These are phyloP conservation scores for Epichloe uncinata DNA, from an alignment of 2,329 filamentous ascomycete species.

Conservation along the genomic window DNA sequence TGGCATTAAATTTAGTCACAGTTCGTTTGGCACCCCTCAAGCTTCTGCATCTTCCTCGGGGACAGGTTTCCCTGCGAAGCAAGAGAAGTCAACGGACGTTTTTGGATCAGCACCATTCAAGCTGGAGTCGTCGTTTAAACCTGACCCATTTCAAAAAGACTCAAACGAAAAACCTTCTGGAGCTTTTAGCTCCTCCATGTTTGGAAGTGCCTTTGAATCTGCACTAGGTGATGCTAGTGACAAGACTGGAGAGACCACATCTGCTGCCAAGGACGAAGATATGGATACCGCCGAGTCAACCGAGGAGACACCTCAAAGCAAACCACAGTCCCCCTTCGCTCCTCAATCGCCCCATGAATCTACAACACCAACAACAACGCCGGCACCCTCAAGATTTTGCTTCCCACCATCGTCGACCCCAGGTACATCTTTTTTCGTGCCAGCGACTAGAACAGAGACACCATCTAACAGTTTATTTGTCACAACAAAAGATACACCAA, in stretches of 20 bases:
- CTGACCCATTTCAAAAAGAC: constrained; percentile 47
- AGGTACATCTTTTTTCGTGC: constrained; percentile 21
- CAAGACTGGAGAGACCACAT: constrained; percentile 21
- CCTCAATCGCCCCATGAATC: constrained; percentile 18
- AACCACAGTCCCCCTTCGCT: constrained; percentile 20
- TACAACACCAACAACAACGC: constrained; percentile 39
- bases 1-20: constrained; percentile 22
- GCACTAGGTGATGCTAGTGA: constrained; percentile 37
- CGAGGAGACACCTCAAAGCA: constrained; percentile 24
- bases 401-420: constrained; percentile 23
- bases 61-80: constrained; percentile 15
- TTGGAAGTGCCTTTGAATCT: constrained; percentile 47
- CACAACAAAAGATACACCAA: constrained; percentile 15
- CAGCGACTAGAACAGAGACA: constrained; percentile 16
- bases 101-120: constrained; percentile 50
- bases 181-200: constrained; percentile 34
- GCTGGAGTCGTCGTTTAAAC: constrained; percentile 53
- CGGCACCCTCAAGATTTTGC: constrained; percentile 34
- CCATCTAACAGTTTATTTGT: constrained; percentile 17
- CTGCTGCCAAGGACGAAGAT: constrained; percentile 34
- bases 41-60: constrained; percentile 10
- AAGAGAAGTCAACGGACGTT: constrained; percentile 17
- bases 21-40: constrained; percentile 18
- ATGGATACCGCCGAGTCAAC: constrained; percentile 31
- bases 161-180: constrained; percentile 37